Percentiles rank a stretch among this genome's conserved stretches.
These are phyloP conservation scores for Hygrophorus russula DNA, from an alignment of 768 basidiomycete species.

Conservation along the genomic window DNA sequence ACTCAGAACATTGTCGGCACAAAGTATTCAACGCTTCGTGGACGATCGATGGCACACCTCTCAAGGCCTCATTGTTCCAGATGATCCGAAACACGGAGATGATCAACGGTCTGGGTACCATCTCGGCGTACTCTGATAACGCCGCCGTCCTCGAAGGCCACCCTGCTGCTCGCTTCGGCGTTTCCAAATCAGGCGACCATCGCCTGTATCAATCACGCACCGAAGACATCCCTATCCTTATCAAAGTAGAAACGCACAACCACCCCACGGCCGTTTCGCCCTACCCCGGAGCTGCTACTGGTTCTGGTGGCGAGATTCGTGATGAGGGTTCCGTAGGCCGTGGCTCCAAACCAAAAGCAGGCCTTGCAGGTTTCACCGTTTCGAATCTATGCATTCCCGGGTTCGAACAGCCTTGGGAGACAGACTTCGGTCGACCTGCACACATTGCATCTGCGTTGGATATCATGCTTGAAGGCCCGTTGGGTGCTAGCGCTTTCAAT, in stretches of 20 bases:
- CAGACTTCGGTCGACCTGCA: slow-evolving; percentile 77
- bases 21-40: slow-evolving; percentile 99
- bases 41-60: slow-evolving; percentile 65
- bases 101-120: slow-evolving; percentile 61
- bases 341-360: slow-evolving; percentile 95
- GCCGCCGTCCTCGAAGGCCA: slow-evolving; percentile 88
- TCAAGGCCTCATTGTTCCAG: slow-evolving; percentile 74
- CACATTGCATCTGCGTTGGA: slow-evolving; percentile 92
- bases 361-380: slow-evolving; percentile 84
- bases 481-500: slow-evolving; percentile 94
- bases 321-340: slow-evolving; percentile 95
- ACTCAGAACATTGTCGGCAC: slow-evolving; percentile 99
- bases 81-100: slow-evolving; percentile 98
- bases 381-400: slow-evolving; percentile 91
- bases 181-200: slow-evolving; percentile 18
- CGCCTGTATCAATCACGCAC: slow-evolving; percentile 43
- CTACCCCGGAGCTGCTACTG: slow-evolving; percentile 96
- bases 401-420: slow-evolving; percentile 91
- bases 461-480: slow-evolving; percentile 94
- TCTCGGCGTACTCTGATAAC: slow-evolving; percentile 97
- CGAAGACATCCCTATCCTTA: slow-evolving; percentile 79
- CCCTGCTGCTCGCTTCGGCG: slow-evolving; percentile 62
- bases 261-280: slow-evolving; percentile 98
- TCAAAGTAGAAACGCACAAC: slow-evolving; percentile 99
- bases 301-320: slow-evolving; percentile 96